These are phyloP conservation scores for Ophiostoma perfectum DNA, from an alignment of 2,329 filamentous ascomycete genomes.

Conservation along the genomic window DNA sequence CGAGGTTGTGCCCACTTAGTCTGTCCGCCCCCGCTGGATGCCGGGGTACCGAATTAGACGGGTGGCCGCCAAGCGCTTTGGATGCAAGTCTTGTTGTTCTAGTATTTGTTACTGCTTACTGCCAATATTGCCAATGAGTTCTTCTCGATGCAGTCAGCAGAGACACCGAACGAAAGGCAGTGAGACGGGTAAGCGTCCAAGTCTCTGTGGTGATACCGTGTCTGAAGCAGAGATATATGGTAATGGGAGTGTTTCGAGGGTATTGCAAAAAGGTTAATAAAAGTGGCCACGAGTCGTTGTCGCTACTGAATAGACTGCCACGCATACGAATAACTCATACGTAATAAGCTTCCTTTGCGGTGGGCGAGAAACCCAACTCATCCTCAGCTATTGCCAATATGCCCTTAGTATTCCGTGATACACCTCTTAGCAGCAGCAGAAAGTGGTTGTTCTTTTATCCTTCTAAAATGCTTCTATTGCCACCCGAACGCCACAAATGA, in stretches of 20 bases:
- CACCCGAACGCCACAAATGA: not conserved
- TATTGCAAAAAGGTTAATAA: no score
- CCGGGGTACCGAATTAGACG: conserved; percentile 7
- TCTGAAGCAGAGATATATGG: no score
- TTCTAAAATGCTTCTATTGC: not conserved
- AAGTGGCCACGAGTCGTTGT: no score
- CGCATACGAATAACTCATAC: not conserved
- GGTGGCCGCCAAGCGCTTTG: not conserved
- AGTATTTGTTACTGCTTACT: no score
- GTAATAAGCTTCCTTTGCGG: not conserved
- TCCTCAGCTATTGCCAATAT: not conserved
- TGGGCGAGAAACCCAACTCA: not conserved
- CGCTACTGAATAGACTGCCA: not conserved
- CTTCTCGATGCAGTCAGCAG: no score
- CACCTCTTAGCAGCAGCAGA: no score
- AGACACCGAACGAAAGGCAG: no score
- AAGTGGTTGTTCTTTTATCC: not conserved
- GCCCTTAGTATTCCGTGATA: not conserved
- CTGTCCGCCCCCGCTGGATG: not conserved
- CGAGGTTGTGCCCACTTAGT: conserved; percentile 4
- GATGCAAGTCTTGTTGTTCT: not conserved
- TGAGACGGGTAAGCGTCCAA: no score
- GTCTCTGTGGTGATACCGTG: no score
- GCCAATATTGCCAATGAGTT: no score
- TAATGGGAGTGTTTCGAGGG: no score